A percentile compares a stretch with the other conserved stretches of the same genome.
These are phyloP conservation scores for Amphicarpaea edgeworthii DNA, from an alignment of 306 rosid genomes.

Conservation along the genomic window DNA sequence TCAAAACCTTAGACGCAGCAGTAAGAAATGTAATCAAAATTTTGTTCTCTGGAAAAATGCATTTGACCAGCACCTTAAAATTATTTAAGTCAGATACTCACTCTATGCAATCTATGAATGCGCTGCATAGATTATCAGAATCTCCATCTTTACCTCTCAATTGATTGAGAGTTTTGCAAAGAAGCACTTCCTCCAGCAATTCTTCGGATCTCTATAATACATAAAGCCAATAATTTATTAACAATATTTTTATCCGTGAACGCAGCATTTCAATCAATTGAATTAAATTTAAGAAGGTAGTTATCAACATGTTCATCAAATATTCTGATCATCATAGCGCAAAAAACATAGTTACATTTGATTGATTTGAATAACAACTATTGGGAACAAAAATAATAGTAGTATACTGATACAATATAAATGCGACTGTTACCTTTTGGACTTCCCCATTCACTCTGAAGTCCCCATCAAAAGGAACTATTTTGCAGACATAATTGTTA, in stretches of 20 bases:
- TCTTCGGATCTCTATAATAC: conserved; percentile 80
- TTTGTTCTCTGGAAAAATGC: conserved; percentile 10
- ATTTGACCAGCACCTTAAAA: conserved; percentile 34
- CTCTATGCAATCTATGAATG: conserved; percentile 83
- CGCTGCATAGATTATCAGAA: conserved; percentile 64
- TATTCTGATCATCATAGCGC: background rate
- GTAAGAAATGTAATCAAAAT: conserved; percentile 19
- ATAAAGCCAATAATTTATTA: conserved; percentile 36
- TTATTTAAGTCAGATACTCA: conserved; percentile 49
- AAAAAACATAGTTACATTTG: conserved; percentile 26
- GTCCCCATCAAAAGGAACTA: conserved; percentile 94
- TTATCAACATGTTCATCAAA: conserved; percentile 31
- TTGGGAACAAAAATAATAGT: conserved; percentile 16
- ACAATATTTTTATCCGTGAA: conserved; percentile 26
- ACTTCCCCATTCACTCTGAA: conserved; percentile 83
- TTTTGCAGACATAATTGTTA: conserved; percentile 81
- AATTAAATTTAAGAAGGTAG: conserved; percentile 18
- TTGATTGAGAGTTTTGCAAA: conserved; percentile 81
- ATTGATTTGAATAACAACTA: conserved; percentile 26
- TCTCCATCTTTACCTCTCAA: conserved; percentile 60
- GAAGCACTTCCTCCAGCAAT: conserved; percentile 91
- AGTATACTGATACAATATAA: background rate
- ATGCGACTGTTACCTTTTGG: conserved; percentile 72
- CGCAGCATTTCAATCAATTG: conserved; percentile 20
- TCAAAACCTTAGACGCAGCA: background rate